These are phyloP conservation scores for Coemansia sp. DNA, from an alignment of 192 early-diverging fungal genomes.

Conservation along the genomic window DNA sequence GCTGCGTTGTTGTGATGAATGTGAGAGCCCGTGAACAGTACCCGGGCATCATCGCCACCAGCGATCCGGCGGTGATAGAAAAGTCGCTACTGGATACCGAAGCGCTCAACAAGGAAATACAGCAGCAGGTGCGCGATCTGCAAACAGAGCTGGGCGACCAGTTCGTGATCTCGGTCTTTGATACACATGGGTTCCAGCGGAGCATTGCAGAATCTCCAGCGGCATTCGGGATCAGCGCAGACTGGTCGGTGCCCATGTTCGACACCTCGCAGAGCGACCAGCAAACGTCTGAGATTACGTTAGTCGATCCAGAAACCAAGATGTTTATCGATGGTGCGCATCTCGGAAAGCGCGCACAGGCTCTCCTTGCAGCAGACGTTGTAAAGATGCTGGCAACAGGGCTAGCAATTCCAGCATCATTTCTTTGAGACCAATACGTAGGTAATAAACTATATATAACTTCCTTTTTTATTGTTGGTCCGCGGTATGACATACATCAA, in stretches of 20 bases:
- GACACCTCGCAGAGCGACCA: conserved; percentile 1
- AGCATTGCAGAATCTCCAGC: conserved; percentile 9
- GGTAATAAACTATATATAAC: neutral
- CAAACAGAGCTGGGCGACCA: conserved; percentile 20
- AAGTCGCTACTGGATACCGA: conserved; percentile 16
- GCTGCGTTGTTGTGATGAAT: conserved; percentile 41
- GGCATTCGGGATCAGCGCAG: conserved; percentile 29
- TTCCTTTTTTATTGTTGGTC: too few relatives aligned
- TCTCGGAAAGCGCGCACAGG: conserved; percentile 41
- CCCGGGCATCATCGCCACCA: conserved; percentile 30
- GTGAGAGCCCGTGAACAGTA: conserved; percentile 49
- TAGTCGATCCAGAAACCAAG: conserved; percentile 15
- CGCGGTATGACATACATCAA: neutral
- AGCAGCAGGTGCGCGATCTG: conserved; percentile 15
- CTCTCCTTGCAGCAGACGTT: conserved; percentile 27
- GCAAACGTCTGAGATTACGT: neutral
- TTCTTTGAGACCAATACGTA: too few relatives aligned
- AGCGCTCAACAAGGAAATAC: conserved; percentile 25
- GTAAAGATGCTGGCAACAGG: conserved; percentile 6
- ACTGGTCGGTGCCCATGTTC: conserved; percentile 13
- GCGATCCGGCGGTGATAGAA: conserved; percentile 8
- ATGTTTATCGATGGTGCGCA: conserved; percentile 46
- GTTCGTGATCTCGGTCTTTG: conserved; percentile 26
- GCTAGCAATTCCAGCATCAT: neutral
- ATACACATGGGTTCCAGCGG: conserved; percentile 41